Conservation (phyloP, 306 rosid species). For the Medicago lupulina region DNA sequence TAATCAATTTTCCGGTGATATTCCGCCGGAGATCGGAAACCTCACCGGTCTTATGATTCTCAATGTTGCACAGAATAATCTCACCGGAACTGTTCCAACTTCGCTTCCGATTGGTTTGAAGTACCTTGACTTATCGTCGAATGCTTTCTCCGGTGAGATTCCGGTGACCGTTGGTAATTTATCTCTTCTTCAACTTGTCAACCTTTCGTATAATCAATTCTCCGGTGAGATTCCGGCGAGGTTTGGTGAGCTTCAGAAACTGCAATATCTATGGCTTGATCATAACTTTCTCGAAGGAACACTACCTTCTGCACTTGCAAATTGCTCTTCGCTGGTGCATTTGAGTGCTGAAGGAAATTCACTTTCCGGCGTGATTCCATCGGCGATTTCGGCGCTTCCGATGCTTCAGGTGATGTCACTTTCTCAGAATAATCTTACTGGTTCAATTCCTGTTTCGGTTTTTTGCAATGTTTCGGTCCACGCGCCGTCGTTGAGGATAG, state of each 20-base stretch:
- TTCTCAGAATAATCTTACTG: conserved; percentile 75
- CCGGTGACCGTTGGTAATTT: conserved; percentile 59
- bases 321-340: conserved; percentile 82
- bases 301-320: conserved; percentile 85
- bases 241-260: conserved; percentile 73
- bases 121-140: conserved; percentile 81
- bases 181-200: conserved; percentile 70
- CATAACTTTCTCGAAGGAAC: conserved; percentile 76
- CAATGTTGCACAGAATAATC: conserved; percentile 73
- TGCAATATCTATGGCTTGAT: conserved; percentile 89
- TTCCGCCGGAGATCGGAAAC: conserved; percentile 73
- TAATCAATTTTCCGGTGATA: conserved; percentile 71
- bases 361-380: conserved; percentile 79
- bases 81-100: conserved; percentile 68
- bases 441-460: conserved; percentile 76
- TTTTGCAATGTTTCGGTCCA: conserved; percentile 69
- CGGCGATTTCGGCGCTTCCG: conserved; percentile 80
- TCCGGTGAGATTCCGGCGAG: conserved; percentile 81
- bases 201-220: conserved; percentile 78
- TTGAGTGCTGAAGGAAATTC: conserved; percentile 80
- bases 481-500: conserved; percentile 77
- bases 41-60: conserved; percentile 63
- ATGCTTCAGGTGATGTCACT: conserved; percentile 81
- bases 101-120: conserved; percentile 59
- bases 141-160: conserved; percentile 78